A percentile compares a stretch with the other conserved stretches of the same genome.
phyloP scores from a whole-genome alignment of 768 basidiomycete genomes.

The Pisolithus orientalis region DNA sequence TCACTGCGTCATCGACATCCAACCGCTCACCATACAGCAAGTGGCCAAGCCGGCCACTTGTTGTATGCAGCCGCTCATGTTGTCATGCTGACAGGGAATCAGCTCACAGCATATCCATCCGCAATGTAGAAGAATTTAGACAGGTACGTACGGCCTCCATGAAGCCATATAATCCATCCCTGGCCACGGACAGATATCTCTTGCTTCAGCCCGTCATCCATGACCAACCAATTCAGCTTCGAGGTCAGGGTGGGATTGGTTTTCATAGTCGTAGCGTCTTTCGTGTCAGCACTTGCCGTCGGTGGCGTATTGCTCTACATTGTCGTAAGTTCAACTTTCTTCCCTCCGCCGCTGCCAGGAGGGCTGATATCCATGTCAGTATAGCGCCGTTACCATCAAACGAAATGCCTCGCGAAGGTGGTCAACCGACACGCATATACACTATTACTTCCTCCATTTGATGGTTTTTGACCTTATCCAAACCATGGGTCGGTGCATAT shows the following conservation, averaged over 20 bases:
- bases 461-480: conserved; percentile 28
- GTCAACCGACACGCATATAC: conserved; percentile 27
- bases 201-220: background rate
- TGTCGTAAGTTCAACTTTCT: conserved; percentile 11
- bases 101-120: too few relatives aligned
- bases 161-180: background rate
- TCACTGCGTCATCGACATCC: background rate
- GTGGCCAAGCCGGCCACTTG: too few relatives aligned
- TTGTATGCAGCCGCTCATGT: too few relatives aligned
- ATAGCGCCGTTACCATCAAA: conserved; percentile 20
- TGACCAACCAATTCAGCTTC: conserved; percentile 11
- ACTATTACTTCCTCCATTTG: conserved; percentile 28
- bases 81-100: too few relatives aligned
- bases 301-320: conserved; percentile 23
- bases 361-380: conserved; percentile 9
- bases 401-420: conserved; percentile 21
- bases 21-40: too few relatives aligned
- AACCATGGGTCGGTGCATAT: conserved; percentile 23
- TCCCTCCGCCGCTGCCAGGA: too few relatives aligned
- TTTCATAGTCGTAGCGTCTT: conserved; percentile 26
- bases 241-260: background rate
- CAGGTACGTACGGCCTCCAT: too few relatives aligned
- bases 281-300: conserved; percentile 26
- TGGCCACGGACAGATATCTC: background rate
- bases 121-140: too few relatives aligned